These are phyloP conservation scores for Fistulifera pelliculosa DNA, from an alignment of 108 stramenopile genomes.

Conservation along the genomic window DNA sequence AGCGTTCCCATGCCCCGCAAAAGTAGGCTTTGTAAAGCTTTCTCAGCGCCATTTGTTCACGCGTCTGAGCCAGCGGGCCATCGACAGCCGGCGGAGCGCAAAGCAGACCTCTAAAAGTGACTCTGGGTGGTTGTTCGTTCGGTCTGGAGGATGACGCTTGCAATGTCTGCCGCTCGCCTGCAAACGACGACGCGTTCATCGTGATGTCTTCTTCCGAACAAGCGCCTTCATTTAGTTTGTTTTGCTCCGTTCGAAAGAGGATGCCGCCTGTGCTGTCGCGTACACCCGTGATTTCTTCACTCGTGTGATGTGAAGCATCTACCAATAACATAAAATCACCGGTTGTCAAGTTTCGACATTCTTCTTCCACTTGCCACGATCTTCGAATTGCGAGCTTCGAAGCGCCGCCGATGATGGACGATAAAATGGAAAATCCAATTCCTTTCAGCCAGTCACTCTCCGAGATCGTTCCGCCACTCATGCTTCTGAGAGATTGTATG, in stretches of 20 bases:
- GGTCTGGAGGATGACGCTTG: too few relatives aligned
- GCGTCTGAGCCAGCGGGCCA: too few relatives aligned
- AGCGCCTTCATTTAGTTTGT: too few relatives aligned
- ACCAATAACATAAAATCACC: neutral
- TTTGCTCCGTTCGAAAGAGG: too few relatives aligned
- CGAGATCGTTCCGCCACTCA: neutral
- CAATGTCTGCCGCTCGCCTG: too few relatives aligned
- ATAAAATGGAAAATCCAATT: slow-evolving; percentile 52
- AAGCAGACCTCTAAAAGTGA: neutral
- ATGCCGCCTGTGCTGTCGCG: neutral
- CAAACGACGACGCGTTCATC: too few relatives aligned
- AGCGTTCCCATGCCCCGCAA: slow-evolving; percentile 51
- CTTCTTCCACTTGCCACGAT: slow-evolving; percentile 40
- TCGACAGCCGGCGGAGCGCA: neutral
- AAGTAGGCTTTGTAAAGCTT: slow-evolving; percentile 2
- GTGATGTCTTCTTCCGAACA: too few relatives aligned
- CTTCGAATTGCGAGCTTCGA: slow-evolving; percentile 77
- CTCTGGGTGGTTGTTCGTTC: too few relatives aligned
- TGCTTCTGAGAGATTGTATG: too few relatives aligned
- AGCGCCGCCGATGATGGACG: slow-evolving; percentile 67
- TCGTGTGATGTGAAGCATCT: slow-evolving; percentile 3
- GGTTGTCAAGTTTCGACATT: slow-evolving; percentile 5
- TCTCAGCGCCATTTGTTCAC: slow-evolving; percentile 5
- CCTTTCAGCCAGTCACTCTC: slow-evolving; percentile 68
- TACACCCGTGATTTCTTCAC: neutral